phyloP scores from a whole-genome alignment of 441 rosid genomes.

The Gossypium schwendimanii region DNA sequence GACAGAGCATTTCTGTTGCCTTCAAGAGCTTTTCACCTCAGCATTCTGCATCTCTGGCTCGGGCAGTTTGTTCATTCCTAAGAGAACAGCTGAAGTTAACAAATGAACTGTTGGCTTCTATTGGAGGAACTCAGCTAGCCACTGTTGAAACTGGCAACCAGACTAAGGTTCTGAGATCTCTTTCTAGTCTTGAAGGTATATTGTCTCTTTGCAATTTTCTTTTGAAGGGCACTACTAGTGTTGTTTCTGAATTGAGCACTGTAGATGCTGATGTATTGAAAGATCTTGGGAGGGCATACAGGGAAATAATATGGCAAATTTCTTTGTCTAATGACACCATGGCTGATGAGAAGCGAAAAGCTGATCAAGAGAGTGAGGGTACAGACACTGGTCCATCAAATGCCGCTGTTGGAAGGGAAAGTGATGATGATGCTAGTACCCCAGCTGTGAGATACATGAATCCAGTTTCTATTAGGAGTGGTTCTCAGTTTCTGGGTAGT shows the following conservation, averaged over 20 bases:
- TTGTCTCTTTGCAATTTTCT: slow-evolving; percentile 71
- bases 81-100: slow-evolving; percentile 67
- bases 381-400: slow-evolving; percentile 52
- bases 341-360: slow-evolving; percentile 56
- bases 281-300: slow-evolving; percentile 71
- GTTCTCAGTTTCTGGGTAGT: slow-evolving; percentile 70
- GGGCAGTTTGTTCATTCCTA: slow-evolving; percentile 67
- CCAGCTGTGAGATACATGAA: slow-evolving; percentile 72
- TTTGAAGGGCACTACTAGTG: slow-evolving; percentile 71
- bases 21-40: slow-evolving; percentile 92
- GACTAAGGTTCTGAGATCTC: slow-evolving; percentile 52
- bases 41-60: slow-evolving; percentile 78
- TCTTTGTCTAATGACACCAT: slow-evolving; percentile 65
- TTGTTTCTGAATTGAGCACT: slow-evolving; percentile 76
- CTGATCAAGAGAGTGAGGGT: slow-evolving; percentile 53
- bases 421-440: slow-evolving; percentile 68
- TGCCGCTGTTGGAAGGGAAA: slow-evolving; percentile 72
- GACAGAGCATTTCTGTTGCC: slow-evolving; percentile 75
- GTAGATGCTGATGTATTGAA: slow-evolving; percentile 89
- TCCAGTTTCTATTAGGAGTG: slow-evolving; percentile 66
- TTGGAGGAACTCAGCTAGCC: slow-evolving; percentile 61
- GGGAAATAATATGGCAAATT: slow-evolving; percentile 81
- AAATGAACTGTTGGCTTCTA: slow-evolving; percentile 46
- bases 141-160: slow-evolving; percentile 48
- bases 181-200: slow-evolving; percentile 74